Evolutionary conservation across 495 filamentous ascomycete species (phyloP), one percentile per base, ranked within the genome.

Genomic region (Mytilinidion resinicola): DNA sequence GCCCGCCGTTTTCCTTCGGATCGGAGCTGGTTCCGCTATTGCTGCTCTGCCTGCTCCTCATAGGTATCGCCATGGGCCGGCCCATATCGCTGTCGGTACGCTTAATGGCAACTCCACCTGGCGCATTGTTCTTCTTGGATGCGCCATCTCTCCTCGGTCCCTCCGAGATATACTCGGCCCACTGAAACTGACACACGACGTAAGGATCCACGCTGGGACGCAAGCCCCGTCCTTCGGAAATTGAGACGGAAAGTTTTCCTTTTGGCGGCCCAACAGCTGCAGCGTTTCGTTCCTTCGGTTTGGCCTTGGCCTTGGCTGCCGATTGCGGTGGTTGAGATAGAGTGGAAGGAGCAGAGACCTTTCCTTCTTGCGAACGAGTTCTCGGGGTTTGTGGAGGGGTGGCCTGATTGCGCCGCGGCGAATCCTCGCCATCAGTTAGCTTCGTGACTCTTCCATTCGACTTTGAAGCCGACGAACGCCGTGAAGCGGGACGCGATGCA

Each of bases 111-210:
- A 88, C 36, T 30, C 25, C 25, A 30, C 25, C 25, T 30, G 6
- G 25, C 9, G 39, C 74, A 38, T 78, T 77, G 67, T 63, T 35
- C 67, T 37, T 69, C 65, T 55, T 71, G 63, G 41, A 11, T 57
- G 59, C 58, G 33, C 73, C 76, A 10, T 80, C 78, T 56, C 76
- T 74, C 55, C 81, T 82, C 42, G 90, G 89, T 11, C 89, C 89
- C 56, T 85, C 87, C 9, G 93, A 96, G 51, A 98, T 96, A 63
- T 91, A 86, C 69, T 98, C 95, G 65, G 91, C 93, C 72, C 89
- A 89, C 69, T 98, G 93, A 66, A 96, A 98, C 21, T 95, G 91
- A 42, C 90, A 96, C 12, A 98, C 91, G 19, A 96, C 90, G 67
- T 97, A 98, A 1, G 93, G 93, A 66, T 96, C 87, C 39, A 82